A percentile compares a stretch with the other conserved stretches of the same genome.
phyloP scores from a whole-genome alignment of 495 filamentous ascomycete genomes.

The Aspergillus incahuasiensis region DNA sequence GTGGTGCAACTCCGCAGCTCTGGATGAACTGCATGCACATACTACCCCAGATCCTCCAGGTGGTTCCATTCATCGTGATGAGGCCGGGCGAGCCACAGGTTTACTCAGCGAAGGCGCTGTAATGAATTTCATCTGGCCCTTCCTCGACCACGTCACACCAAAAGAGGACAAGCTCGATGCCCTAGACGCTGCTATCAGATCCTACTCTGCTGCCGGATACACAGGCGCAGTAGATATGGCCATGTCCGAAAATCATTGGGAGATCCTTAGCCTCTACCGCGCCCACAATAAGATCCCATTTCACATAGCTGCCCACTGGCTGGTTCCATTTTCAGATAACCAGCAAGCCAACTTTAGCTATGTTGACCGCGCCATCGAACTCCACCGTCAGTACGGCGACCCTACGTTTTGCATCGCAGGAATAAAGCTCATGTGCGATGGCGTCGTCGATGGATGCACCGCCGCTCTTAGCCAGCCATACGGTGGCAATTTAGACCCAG shows the following conservation, averaged over 20 bases:
- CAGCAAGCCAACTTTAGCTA: constrained; percentile 42
- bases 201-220: constrained; percentile 54
- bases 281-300: constrained; percentile 43
- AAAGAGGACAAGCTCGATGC: constrained; percentile 45
- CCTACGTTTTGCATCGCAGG: constrained; percentile 52
- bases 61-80: constrained; percentile 51
- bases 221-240: constrained; percentile 66
- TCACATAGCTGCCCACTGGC: constrained; percentile 60
- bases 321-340: constrained; percentile 45
- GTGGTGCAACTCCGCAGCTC: constrained; percentile 55
- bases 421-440: constrained; percentile 59
- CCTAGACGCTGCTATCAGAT: constrained; percentile 35
- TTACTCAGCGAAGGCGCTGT: constrained; percentile 54
- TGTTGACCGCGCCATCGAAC: constrained; percentile 50
- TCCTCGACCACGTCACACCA: constrained; percentile 45
- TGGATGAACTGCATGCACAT: constrained; percentile 46
- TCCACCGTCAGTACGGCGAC: constrained; percentile 41
- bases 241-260: constrained; percentile 62
- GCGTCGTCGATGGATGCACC: constrained; percentile 58
- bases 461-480: constrained; percentile 55
- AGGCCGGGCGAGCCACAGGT: constrained; percentile 46
- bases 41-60: constrained; percentile 48
- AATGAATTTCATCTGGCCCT: constrained; percentile 57
- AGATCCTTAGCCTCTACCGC: constrained; percentile 46
- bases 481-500: constrained; percentile 35